Conservation (phyloP, 768 basidiomycete species). For the Psilocybe cyanescens region DNA sequence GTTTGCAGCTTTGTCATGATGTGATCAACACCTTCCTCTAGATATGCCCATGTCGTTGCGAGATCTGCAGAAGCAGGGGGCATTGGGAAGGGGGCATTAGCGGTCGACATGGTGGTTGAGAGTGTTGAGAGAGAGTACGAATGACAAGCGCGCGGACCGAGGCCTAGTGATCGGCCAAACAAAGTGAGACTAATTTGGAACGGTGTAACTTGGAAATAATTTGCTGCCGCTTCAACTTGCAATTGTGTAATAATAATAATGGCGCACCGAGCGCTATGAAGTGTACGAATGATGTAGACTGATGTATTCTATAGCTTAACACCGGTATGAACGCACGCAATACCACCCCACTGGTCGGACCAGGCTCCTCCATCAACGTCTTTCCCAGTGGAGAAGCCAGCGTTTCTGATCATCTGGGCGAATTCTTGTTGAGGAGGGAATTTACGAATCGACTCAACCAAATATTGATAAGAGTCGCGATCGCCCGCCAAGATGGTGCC, state of each 20-base stretch:
- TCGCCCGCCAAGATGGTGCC: constrained; percentile 98
- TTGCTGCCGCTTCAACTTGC: not conserved
- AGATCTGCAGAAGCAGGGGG: constrained; percentile 74
- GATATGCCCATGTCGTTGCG: constrained; percentile 84
- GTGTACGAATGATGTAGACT: not conserved
- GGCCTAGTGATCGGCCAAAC: constrained; percentile 29
- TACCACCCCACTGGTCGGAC: constrained; percentile 85
- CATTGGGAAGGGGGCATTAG: constrained; percentile 49
- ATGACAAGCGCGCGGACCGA: constrained; percentile 7
- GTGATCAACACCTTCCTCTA: constrained; percentile 88
- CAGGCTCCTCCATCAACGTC: constrained; percentile 84
- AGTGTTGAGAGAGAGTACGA: constrained; percentile 17
- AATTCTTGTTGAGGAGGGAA: constrained; percentile 92
- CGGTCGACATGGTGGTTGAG: constrained; percentile 36
- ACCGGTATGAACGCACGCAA: constrained; percentile 84
- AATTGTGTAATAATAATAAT: not conserved
- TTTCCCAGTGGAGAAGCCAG: constrained; percentile 77
- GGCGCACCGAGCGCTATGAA: not conserved
- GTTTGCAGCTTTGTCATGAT: constrained; percentile 92
- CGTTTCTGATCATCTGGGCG: constrained; percentile 85
- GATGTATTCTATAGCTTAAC: constrained; percentile 64
- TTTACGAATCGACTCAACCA: constrained; percentile 94
- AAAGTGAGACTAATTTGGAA: constrained; percentile 25
- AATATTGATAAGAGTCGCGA: constrained; percentile 93
- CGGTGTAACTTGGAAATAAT: not conserved